phyloP scores from a whole-genome alignment of 495 filamentous ascomycete genomes.

The Xylaria grammica region DNA sequence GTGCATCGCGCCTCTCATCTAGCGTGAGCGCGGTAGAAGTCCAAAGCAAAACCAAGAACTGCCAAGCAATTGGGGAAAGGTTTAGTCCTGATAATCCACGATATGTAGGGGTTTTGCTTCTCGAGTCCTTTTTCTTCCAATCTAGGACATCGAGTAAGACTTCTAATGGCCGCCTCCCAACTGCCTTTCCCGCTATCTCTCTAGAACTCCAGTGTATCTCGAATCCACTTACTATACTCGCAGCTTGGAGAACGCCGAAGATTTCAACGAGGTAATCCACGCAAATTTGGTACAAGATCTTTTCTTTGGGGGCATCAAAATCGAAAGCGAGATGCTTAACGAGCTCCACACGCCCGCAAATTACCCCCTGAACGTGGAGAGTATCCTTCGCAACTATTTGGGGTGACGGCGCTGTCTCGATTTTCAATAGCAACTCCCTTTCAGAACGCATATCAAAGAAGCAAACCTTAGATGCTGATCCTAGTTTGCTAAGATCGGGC shows the following conservation, averaged over 20 bases:
- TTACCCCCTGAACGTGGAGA: neutral
- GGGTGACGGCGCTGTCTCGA: neutral
- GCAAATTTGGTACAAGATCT: neutral
- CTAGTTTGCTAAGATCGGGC: neutral
- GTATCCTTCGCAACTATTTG: neutral
- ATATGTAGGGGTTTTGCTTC: neutral
- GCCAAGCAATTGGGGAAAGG: neutral
- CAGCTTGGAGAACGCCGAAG: neutral
- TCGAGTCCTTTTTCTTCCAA: neutral
- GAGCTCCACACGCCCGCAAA: neutral
- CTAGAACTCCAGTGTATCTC: neutral
- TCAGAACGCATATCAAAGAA: too few species aligned
- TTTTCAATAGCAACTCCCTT: neutral
- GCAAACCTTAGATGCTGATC: too few species aligned
- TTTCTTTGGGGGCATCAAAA: neutral
- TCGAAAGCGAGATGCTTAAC: neutral
- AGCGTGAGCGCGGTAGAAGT: neutral
- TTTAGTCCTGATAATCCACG: neutral
- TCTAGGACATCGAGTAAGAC: neutral
- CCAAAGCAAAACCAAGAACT: neutral
- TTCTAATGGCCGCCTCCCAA: neutral
- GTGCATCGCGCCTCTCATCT: neutral
- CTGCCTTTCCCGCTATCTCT: neutral
- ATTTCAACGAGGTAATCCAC: neutral
- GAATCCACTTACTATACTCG: neutral